A percentile compares a stretch with the other conserved stretches of the same genome.
Evolutionary conservation across 1,139 yeast genomes (phyloP).

Genomic region (Suhomyces ambrosiae): DNA sequence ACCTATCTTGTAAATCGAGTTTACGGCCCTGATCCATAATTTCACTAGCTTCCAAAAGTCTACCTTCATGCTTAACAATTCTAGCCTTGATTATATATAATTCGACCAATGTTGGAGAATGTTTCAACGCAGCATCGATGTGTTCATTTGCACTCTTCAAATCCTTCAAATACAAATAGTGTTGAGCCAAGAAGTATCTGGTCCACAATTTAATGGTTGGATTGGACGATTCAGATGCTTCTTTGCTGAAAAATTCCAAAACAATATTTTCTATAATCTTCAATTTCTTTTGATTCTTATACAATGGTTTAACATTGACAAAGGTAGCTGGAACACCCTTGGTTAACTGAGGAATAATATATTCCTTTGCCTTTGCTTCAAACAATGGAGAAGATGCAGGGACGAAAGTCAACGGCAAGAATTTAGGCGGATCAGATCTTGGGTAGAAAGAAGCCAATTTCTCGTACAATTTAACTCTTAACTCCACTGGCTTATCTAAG

Average conservation of each 20-base stretch:
- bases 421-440: constrained; percentile 76
- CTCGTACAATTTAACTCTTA: constrained; percentile 60
- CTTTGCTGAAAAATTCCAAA: constrained; percentile 41
- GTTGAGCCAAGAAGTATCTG: constrained; percentile 79
- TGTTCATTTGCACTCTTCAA: constrained; percentile 53
- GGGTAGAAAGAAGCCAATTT: constrained; percentile 75
- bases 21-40: constrained; percentile 71
- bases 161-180: constrained; percentile 59
- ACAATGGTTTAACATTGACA: constrained; percentile 80
- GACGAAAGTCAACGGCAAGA: constrained; percentile 75
- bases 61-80: constrained; percentile 71
- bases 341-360: constrained; percentile 61
- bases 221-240: constrained; percentile 29
- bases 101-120: constrained; percentile 84
- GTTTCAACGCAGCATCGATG: constrained; percentile 66
- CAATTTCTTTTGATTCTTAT: constrained; percentile 52
- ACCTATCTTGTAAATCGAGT: constrained; percentile 86
- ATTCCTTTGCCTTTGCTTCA: constrained; percentile 46
- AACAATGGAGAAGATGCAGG: constrained; percentile 54
- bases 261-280: constrained; percentile 57
- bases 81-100: constrained; percentile 79
- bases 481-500: constrained; percentile 30
- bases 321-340: constrained; percentile 92
- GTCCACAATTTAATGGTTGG: constrained; percentile 76
- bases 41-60: constrained; percentile 60